Conservation (phyloP, 257 asterid species). For the Jacaranda copaia region DNA sequence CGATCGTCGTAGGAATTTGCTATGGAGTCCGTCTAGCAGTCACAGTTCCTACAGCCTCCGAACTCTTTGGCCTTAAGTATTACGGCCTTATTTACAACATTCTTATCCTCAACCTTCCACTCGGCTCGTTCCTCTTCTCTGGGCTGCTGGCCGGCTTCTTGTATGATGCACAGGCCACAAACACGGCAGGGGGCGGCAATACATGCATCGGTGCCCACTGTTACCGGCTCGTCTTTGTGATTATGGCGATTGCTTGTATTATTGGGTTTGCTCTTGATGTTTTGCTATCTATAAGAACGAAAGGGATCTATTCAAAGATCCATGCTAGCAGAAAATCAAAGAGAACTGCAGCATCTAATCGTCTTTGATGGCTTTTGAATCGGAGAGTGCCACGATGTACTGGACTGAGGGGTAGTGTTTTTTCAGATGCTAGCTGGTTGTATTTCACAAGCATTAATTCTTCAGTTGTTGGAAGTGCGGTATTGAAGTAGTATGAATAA, state of each 20-base stretch:
- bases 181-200: not conserved
- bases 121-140: not conserved
- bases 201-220: not conserved
- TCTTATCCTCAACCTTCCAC: not conserved
- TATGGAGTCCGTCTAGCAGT: not conserved
- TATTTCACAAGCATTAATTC: too few relatives aligned
- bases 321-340: not conserved
- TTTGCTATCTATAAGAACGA: not conserved
- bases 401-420: not conserved
- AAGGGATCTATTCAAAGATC: not conserved
- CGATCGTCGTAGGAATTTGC: not conserved
- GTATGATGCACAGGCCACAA: not conserved
- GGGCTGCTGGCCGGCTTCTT: not conserved
- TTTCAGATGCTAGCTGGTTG: too few relatives aligned
- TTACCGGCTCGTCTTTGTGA: conserved; percentile 7
- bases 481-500: too few relatives aligned
- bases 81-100: conserved; percentile 5
- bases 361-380: not conserved
- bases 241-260: not conserved
- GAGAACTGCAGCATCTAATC: not conserved
- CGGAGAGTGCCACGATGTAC: not conserved
- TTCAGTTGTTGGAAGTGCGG: too few relatives aligned
- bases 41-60: conserved; percentile 7
- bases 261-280: not conserved
- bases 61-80: not conserved